These are phyloP conservation scores for Mortierella polycephala DNA, from an alignment of 371 early-diverging fungal genomes.

Conservation along the genomic window DNA sequence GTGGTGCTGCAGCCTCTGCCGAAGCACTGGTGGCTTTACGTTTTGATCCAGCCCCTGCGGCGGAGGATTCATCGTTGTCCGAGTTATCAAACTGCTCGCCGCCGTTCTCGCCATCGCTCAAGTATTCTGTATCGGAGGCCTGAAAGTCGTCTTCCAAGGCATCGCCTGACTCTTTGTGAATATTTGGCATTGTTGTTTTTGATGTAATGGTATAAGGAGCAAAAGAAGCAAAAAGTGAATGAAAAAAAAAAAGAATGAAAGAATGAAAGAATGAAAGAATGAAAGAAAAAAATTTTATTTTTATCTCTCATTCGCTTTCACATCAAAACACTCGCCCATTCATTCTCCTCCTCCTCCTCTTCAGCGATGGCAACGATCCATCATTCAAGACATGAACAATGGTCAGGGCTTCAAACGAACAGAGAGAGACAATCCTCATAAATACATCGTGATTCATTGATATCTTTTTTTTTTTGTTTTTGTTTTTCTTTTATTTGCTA, in stretches of 20 bases:
- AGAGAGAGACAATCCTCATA: too few relatives aligned
- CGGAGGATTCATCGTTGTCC: constrained; percentile 42
- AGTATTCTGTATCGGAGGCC: constrained; percentile 59
- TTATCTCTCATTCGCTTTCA: background rate
- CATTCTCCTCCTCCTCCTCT: background rate
- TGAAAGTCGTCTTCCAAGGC: constrained; percentile 76
- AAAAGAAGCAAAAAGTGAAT: background rate
- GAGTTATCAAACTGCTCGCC: constrained; percentile 26
- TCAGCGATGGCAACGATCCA: too few relatives aligned
- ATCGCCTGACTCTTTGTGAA: constrained; percentile 63
- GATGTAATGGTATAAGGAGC: background rate
- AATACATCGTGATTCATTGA: too few relatives aligned
- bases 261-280: constrained; percentile 7
- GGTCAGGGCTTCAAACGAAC: too few relatives aligned
- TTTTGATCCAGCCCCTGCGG: constrained; percentile 46
- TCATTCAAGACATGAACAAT: too few relatives aligned
- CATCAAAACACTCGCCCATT: constrained; percentile 2
- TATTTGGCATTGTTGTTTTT: constrained; percentile 34
- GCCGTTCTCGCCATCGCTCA: constrained; percentile 55
- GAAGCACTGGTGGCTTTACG: constrained; percentile 50
- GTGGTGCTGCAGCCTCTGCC: constrained; percentile 32
- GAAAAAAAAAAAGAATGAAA: background rate
- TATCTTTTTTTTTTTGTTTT: constrained; percentile 5
- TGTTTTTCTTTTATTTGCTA: constrained; percentile 6
- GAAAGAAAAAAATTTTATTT: constrained; percentile 17